phyloP scores from a whole-genome alignment of 345 rosid species.

The Acer yangbiense region DNA sequence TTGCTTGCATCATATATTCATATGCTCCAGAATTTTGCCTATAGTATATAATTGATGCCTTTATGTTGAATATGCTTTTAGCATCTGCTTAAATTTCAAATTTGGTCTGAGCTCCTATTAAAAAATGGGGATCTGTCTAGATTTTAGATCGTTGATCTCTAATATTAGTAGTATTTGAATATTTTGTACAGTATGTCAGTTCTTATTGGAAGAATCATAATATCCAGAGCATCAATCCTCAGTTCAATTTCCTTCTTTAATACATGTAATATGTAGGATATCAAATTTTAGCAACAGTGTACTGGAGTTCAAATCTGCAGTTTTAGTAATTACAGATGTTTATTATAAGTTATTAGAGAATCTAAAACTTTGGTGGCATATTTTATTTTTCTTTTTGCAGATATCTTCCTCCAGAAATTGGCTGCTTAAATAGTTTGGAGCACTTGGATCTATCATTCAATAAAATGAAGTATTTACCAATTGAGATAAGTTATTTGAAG shows the following conservation, averaged over 20 bases:
- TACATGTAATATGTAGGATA: not conserved
- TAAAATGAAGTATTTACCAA: constrained; percentile 80
- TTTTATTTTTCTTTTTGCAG: constrained; percentile 46
- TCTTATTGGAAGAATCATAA: not conserved
- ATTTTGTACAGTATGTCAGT: not conserved
- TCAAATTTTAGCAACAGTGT: not conserved
- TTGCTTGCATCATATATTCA: not conserved
- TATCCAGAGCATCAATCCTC: not conserved
- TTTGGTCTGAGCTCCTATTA: not conserved
- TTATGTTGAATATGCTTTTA: not conserved
- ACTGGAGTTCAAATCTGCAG: constrained; percentile 2
- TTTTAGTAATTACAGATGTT: not conserved
- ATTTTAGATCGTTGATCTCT: not conserved
- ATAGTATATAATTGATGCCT: not conserved
- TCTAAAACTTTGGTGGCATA: constrained; percentile 17
- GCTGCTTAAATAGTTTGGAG: constrained; percentile 78
- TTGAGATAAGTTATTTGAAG: constrained; percentile 67
- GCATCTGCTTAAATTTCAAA: not conserved
- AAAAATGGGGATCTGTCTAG: not conserved
- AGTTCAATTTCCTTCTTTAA: not conserved
- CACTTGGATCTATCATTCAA: constrained; percentile 90
- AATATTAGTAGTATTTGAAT: not conserved
- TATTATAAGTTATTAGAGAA: not conserved
- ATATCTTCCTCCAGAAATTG: constrained; percentile 93
- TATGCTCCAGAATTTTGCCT: not conserved